Percentiles rank a stretch among this genome's conserved stretches.
Evolutionary conservation across 306 rosid genomes (phyloP).

Genomic region (Parietaria judaica): DNA sequence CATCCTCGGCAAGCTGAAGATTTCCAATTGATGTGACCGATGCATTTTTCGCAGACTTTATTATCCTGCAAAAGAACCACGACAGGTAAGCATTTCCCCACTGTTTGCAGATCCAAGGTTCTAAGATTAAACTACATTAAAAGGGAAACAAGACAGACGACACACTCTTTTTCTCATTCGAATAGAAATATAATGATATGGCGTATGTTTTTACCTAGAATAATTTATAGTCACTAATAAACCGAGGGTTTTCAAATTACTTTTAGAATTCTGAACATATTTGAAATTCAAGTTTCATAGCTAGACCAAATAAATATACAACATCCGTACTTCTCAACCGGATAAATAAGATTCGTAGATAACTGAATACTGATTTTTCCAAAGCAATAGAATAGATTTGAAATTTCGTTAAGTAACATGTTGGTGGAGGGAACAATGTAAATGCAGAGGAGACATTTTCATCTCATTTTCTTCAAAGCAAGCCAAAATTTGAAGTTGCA

Average conservation of each 20-base stretch:
- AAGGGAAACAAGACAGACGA: no score
- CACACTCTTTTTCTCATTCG: no score
- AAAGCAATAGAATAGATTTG: no score
- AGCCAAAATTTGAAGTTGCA: neutral
- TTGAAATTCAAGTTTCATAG: neutral
- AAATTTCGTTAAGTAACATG: neutral
- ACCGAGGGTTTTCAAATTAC: neutral
- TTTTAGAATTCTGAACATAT: neutral
- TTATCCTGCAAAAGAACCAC: constrained; percentile 43
- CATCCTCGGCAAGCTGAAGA: constrained; percentile 67
- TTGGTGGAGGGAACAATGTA: neutral
- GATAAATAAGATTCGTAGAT: no score
- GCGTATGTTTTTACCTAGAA: no score
- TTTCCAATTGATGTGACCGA: constrained; percentile 40
- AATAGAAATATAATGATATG: no score
- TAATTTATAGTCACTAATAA: no score
- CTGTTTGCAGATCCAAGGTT: neutral
- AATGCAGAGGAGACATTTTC: neutral
- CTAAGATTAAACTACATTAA: neutral
- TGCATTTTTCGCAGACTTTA: constrained; percentile 52
- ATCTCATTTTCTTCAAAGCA: neutral
- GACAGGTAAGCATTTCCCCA: constrained; percentile 7
- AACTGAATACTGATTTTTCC: no score
- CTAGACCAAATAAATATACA: neutral
- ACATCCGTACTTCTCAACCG: neutral